Evolutionary conservation across 2,329 filamentous ascomycete species (phyloP).

Genomic region (Phyllachora maydis): DNA sequence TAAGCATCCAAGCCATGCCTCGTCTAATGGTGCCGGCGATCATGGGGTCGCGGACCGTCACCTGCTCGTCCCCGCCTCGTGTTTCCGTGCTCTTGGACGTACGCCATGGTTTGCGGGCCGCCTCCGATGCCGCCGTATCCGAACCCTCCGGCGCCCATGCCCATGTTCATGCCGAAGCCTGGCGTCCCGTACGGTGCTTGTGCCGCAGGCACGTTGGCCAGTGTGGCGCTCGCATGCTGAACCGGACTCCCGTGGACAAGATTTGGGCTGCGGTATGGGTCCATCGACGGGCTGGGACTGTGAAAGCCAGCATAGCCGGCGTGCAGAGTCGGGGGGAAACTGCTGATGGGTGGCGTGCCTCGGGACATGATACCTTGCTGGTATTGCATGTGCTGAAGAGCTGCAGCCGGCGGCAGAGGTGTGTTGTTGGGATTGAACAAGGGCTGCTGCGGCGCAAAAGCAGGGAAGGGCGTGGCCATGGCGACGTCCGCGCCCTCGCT

Average conservation of each 20-base stretch:
- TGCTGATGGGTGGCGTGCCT: constrained; percentile 29
- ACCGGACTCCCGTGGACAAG: constrained; percentile 29
- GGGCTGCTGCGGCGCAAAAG: constrained; percentile 26
- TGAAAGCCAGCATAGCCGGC: constrained; percentile 32
- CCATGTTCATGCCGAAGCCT: constrained; percentile 23
- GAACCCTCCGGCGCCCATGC: constrained; percentile 14
- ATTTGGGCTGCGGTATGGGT: constrained; percentile 33
- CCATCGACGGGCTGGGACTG: constrained; percentile 23
- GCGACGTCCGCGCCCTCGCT: constrained; percentile 29
- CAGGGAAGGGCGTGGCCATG: constrained; percentile 23
- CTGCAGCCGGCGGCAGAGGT: constrained; percentile 22
- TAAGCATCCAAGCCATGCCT: too few relatives aligned
- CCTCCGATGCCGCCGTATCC: constrained; percentile 21
- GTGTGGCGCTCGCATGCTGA: constrained; percentile 18
- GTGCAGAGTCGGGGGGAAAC: constrained; percentile 35
- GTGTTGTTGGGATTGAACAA: constrained; percentile 27
- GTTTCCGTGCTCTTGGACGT: constrained; percentile 34
- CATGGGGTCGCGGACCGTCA: constrained; percentile 13
- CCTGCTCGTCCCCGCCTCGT: constrained; percentile 37
- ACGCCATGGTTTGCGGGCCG: constrained; percentile 26
- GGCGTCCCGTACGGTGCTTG: constrained; percentile 24
- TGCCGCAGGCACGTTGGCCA: constrained; percentile 18
- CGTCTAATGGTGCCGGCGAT: too few relatives aligned
- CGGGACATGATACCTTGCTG: constrained; percentile 36
- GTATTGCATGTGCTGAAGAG: constrained; percentile 34